phyloP scores from a whole-genome alignment of 208 protist genomes.

The Trypanosoma avium region DNA sequence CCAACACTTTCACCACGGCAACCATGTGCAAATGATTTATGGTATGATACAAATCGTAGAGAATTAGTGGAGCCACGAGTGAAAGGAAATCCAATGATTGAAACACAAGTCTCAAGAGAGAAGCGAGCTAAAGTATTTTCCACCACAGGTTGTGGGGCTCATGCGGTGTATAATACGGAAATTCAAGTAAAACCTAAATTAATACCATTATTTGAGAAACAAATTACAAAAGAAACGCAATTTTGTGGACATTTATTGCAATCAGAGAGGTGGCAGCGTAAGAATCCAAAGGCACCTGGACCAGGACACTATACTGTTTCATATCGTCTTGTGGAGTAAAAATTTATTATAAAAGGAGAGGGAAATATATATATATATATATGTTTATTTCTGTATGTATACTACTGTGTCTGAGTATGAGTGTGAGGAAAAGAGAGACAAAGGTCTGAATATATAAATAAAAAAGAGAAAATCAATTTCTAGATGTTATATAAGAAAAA shows the following conservation, averaged over 20 bases:
- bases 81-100: conserved; percentile 64
- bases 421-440: too few species aligned
- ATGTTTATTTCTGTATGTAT: too few species aligned
- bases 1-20: conserved; percentile 32
- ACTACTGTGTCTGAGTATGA: too few species aligned
- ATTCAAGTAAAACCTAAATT: conserved; percentile 40
- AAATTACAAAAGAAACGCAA: conserved; percentile 84
- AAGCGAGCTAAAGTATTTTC: conserved; percentile 37
- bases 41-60: conserved; percentile 43
- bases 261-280: conserved; percentile 66
- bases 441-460: too few species aligned
- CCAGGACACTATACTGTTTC: conserved; percentile 67
- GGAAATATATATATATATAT: background rate
- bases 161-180: conserved; percentile 44
- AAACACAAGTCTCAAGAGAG: conserved; percentile 47
- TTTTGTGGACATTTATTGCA: conserved; percentile 73
- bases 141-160: conserved; percentile 54
- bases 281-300: conserved; percentile 65
- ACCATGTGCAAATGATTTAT: conserved; percentile 44
- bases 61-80: conserved; percentile 49
- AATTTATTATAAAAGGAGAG: background rate
- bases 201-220: conserved; percentile 77
- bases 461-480: too few species aligned
- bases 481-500: too few species aligned
- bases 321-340: conserved; percentile 52